Conservation (phyloP, 345 rosid genomes). For the Eucalyptus regnans region DNA sequence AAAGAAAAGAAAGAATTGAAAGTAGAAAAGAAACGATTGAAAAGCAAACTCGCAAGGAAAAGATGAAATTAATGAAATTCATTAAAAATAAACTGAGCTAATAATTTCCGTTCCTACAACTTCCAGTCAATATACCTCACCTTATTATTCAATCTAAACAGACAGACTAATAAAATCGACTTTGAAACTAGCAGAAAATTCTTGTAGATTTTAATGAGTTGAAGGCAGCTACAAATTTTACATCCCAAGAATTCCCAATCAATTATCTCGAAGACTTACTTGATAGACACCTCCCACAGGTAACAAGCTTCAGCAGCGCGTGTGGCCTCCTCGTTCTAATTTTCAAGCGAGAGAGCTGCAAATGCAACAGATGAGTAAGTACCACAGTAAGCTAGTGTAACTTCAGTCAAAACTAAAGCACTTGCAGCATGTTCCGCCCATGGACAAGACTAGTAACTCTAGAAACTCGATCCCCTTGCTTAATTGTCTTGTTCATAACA, state of each 20-base stretch:
- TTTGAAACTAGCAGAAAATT: not conserved
- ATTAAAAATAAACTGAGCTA: not conserved
- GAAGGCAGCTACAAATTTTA: not conserved
- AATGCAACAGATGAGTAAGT: not conserved
- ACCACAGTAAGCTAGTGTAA: not conserved
- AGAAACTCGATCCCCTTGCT: not conserved
- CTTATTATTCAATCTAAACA: not conserved
- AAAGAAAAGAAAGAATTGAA: not conserved
- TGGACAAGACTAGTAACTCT: not conserved
- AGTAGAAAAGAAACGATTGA: not conserved
- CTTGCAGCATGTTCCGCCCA: not conserved
- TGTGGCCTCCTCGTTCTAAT: constrained; percentile 38
- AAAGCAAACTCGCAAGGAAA: not conserved
- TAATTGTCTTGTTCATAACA: not conserved
- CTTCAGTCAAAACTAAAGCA: not conserved
- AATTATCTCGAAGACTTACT: constrained; percentile 34
- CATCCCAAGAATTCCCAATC: not conserved
- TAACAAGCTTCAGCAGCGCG: constrained; percentile 58
- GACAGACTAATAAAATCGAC: not conserved
- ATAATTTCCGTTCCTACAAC: not conserved
- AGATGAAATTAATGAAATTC: not conserved
- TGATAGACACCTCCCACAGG: constrained; percentile 63
- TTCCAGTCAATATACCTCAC: not conserved
- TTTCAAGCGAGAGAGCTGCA: constrained; percentile 65
- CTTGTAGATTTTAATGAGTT: not conserved